These are phyloP conservation scores for Sarocladium strictum DNA, from an alignment of 2,329 filamentous ascomycete genomes.

Conservation along the genomic window DNA sequence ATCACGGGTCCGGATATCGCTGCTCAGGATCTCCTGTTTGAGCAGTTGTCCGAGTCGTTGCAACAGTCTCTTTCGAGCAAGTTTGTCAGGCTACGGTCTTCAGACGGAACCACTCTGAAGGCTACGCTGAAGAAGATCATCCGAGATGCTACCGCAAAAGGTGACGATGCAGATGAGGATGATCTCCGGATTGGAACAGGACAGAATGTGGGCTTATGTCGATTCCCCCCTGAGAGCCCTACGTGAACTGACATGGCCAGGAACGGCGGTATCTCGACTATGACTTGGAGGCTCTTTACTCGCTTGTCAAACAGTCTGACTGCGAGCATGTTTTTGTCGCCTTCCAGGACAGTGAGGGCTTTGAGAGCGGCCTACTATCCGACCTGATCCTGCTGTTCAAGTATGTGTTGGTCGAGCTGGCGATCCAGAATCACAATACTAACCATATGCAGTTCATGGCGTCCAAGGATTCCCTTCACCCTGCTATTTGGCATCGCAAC, in stretches of 20 bases:
- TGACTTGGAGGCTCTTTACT: constrained; percentile 65
- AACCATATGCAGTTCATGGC: constrained; percentile 46
- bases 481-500: constrained; percentile 76
- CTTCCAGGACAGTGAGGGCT: constrained; percentile 77
- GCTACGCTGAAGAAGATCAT: constrained; percentile 68
- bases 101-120: constrained; percentile 69
- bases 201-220: constrained; percentile 38
- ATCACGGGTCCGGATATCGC: constrained; percentile 74
- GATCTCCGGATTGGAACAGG: constrained; percentile 33
- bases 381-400: constrained; percentile 65
- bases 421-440: neutral
- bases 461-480: constrained; percentile 69
- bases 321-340: constrained; percentile 61
- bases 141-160: constrained; percentile 50
- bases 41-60: constrained; percentile 59
- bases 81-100: constrained; percentile 63
- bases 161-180: constrained; percentile 48
- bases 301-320: constrained; percentile 47
- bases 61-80: constrained; percentile 40
- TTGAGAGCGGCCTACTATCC: constrained; percentile 65
- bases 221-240: neutral
- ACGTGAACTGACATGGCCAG: constrained; percentile 27
- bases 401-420: constrained; percentile 33
- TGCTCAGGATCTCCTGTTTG: constrained; percentile 67
- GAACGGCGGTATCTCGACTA: constrained; percentile 68